Conservation (phyloP, 2,329 filamentous ascomycete genomes). For the Rachicladosporium sp. region DNA sequence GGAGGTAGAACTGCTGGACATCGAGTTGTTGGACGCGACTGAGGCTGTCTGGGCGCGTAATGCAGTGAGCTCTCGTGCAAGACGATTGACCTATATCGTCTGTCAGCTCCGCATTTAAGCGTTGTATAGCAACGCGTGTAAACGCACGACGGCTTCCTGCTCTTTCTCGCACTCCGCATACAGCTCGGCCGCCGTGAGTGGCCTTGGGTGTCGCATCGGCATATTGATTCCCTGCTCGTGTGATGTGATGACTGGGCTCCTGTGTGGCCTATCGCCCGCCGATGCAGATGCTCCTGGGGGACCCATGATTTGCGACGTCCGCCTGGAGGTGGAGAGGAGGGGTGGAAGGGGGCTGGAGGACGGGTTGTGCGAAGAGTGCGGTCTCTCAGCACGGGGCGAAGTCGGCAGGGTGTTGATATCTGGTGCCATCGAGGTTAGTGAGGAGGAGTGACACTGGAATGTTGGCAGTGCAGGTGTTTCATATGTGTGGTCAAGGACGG, state of each 20-base stretch:
- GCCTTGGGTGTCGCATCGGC: constrained; percentile 44
- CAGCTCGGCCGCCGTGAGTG: constrained; percentile 77
- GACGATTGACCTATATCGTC: constrained; percentile 62
- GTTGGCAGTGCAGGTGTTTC: too few species aligned
- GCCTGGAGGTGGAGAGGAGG: constrained; percentile 26
- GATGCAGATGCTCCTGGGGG: constrained; percentile 9
- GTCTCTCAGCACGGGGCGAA: constrained; percentile 23
- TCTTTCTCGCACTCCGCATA: constrained; percentile 88
- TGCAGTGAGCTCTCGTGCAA: constrained; percentile 76
- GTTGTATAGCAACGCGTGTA: background rate
- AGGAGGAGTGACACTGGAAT: too few species aligned
- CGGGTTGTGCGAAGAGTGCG: constrained; percentile 23
- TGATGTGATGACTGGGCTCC: too few species aligned
- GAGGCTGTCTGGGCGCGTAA: constrained; percentile 58
- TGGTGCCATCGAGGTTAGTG: constrained; percentile 30
- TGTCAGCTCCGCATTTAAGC: background rate
- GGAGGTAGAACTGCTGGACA: constrained; percentile 40
- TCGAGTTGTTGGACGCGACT: constrained; percentile 43
- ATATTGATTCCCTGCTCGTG: too few species aligned
- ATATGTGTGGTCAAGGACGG: too few species aligned
- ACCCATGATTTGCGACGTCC: constrained; percentile 30
- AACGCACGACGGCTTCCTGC: constrained; percentile 76
- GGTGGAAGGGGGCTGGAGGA: constrained; percentile 16
- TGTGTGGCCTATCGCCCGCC: constrained; percentile 1
- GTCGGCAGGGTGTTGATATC: constrained; percentile 35